Percentiles rank a stretch among this genome's conserved stretches.
These are phyloP conservation scores for Metschnikowia vanudenii DNA, from an alignment of 805 yeast genomes.

Conservation along the genomic window DNA sequence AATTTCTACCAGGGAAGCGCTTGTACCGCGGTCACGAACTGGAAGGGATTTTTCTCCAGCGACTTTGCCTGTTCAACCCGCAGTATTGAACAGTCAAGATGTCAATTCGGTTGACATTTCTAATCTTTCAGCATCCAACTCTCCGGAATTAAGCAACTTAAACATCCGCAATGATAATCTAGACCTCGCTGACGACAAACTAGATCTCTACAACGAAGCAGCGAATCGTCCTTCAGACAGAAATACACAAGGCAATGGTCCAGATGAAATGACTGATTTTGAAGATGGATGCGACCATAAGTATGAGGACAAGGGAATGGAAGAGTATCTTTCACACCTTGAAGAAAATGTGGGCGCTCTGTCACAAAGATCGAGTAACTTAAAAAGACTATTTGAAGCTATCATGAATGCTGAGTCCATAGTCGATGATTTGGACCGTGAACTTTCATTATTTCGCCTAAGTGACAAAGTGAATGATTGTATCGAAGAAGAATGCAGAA, in stretches of 20 bases:
- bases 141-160: constrained; percentile 38
- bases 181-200: constrained; percentile 34
- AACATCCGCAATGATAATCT: constrained; percentile 33
- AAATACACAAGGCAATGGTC: constrained; percentile 20
- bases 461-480: constrained; percentile 32
- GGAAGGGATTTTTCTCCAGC: constrained; percentile 16
- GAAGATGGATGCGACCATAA: constrained; percentile 18
- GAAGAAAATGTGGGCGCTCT: constrained; percentile 11
- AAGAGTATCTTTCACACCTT: constrained; percentile 20
- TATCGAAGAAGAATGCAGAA: constrained; percentile 34
- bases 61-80: constrained; percentile 11
- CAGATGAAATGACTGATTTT: constrained; percentile 28
- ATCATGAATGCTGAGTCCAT: constrained; percentile 37
- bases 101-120: constrained; percentile 25
- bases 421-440: constrained; percentile 33
- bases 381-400: constrained; percentile 32
- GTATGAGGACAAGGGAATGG: constrained; percentile 25
- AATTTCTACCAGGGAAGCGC: constrained; percentile 31
- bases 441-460: constrained; percentile 32
- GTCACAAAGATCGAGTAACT: constrained; percentile 17
- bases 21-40: constrained; percentile 35
- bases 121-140: constrained; percentile 36
- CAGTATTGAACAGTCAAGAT: constrained; percentile 2
- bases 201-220: constrained; percentile 29
- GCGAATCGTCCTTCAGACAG: constrained; percentile 24